Evolutionary conservation across 2,329 filamentous ascomycete species (phyloP).

Genomic region (Paraconiothyrium sp.): DNA sequence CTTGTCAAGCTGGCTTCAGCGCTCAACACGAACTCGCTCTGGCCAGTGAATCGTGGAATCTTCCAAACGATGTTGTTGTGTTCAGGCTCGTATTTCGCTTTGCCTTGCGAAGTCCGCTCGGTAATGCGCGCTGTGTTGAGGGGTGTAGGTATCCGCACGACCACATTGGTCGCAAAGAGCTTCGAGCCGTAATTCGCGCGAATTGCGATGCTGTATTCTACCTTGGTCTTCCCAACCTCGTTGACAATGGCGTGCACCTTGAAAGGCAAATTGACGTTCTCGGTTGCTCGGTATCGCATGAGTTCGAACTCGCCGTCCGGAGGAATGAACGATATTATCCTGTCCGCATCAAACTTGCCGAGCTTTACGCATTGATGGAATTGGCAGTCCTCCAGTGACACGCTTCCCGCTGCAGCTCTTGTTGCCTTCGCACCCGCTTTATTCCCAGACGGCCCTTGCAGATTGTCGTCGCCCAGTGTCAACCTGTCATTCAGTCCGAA

Average conservation of each 20-base stretch:
- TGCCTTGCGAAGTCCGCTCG: constrained; percentile 92
- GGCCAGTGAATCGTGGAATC: constrained; percentile 97
- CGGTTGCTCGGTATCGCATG: constrained; percentile 97
- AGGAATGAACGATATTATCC: constrained; percentile 96
- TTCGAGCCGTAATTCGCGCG: constrained; percentile 97
- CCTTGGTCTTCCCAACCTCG: constrained; percentile 94
- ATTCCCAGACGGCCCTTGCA: constrained; percentile 76
- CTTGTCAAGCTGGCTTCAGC: constrained; percentile 92
- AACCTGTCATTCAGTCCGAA: constrained; percentile 97
- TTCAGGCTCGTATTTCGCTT: constrained; percentile 97
- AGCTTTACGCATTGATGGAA: constrained; percentile 99
- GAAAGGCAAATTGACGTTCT: constrained; percentile 98
- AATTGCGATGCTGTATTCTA: constrained; percentile 98
- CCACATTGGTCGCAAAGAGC: constrained; percentile 95
- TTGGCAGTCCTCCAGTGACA: constrained; percentile 96
- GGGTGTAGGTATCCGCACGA: constrained; percentile 92
- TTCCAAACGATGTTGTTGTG: constrained; percentile 99
- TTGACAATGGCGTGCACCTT: constrained; percentile 99
- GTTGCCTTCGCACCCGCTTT: constrained; percentile 85
- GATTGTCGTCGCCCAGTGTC: constrained; percentile 74
- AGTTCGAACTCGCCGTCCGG: constrained; percentile 98
- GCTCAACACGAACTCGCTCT: constrained; percentile 93
- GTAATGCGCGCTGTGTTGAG: constrained; percentile 95
- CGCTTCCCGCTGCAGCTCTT: constrained; percentile 92
- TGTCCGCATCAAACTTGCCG: constrained; percentile 93